Evolutionary conservation across 2,329 filamentous ascomycete species (phyloP), one percentile per base, ranked within the genome.

Genomic region (Calonectria hongkongensis): DNA sequence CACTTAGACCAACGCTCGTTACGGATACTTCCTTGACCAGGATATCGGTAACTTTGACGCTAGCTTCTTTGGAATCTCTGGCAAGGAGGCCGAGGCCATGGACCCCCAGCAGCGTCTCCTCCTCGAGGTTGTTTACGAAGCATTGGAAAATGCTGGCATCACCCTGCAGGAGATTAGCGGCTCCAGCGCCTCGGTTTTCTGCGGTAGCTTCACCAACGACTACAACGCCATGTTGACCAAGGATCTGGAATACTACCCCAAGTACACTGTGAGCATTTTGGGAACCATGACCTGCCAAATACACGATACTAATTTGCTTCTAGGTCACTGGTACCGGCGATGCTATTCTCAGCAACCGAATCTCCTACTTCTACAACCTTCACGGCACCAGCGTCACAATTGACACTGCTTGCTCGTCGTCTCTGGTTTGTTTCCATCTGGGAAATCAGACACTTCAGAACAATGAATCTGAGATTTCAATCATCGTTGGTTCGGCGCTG

Each of bases 21-120:
- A 73, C 30, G 77, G 78, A 1, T 79, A 82, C 64, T 81, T 83
- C 65, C 75, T 83, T 6, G 76, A 80, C 10, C 75, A 79, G 21
- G 77, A 82, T 78, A 48, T 79, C 80, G 1, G 81, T 68, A n/a
- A 80, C 77, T 80, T 76, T 47, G 85, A 87, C 73, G 51, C 82
- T 2, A 70, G 73, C 4, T 86, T 88, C 76, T 88, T 88, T 76
- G 78, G 80, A 51, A 85, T 87, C 51, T 81, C 76, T 1, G 80
- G 82, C 1, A 73, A 80, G 16, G 86, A 88, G 72, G 84, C 84
- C n/a, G 78, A 80, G 60, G 79, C 77, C 28, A 82, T 87, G 72
- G 86, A 88, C 58, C 86, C 86, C 15, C 78, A 81, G 64, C 78
- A 82, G 68, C 74, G 82, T 10, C 66, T 79, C 18, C 72, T 83